Conservation (phyloP, 176 grass and related monocot genomes). For the Rhynchospora breviuscula region DNA sequence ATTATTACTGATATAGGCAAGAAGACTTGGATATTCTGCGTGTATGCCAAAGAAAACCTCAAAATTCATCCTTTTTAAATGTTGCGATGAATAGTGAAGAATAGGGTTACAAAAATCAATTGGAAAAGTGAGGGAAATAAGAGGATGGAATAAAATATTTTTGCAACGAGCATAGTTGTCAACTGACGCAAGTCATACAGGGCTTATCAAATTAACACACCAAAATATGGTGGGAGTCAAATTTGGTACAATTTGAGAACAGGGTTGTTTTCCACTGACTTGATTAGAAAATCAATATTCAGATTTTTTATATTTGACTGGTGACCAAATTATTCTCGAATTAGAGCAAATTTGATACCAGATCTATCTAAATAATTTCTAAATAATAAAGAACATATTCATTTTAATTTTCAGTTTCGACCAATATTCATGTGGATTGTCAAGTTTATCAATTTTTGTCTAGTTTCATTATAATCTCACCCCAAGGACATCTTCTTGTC, state of each 20-base stretch:
- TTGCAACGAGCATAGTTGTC: not conserved
- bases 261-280: not conserved
- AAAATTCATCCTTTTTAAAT: not conserved
- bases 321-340: not conserved
- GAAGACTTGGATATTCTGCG: not conserved
- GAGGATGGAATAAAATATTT: not conserved
- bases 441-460: not conserved
- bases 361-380: not conserved
- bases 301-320: not conserved
- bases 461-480: not conserved
- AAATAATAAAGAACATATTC: not conserved
- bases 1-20: constrained; percentile 7
- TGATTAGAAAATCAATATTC: not conserved
- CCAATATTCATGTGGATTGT: not conserved
- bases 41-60: not conserved
- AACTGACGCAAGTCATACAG: not conserved
- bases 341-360: not conserved
- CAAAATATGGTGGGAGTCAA: not conserved
- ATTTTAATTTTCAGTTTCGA: not conserved
- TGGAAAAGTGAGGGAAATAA: not conserved
- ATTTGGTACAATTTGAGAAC: not conserved
- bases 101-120: not conserved
- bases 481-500: not conserved
- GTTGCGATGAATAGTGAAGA: not conserved
- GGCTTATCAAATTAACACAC: not conserved